Percentiles rank a stretch among this genome's conserved stretches.
Evolutionary conservation across 1,284 basidiomycete species (phyloP).

Genomic region (Leccinum solheimii): DNA sequence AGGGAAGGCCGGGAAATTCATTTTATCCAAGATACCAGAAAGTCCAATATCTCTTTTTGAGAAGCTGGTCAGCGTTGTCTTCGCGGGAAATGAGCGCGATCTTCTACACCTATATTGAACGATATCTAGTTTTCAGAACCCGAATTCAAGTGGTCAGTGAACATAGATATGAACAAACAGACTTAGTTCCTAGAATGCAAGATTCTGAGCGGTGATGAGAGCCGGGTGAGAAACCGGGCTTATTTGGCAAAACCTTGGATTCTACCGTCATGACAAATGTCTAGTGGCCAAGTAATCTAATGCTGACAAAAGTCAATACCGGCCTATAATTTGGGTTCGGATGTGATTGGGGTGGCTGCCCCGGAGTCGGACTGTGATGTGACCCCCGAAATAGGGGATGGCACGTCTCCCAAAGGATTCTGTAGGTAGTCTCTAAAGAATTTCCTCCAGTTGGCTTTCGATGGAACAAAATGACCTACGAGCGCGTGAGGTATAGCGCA

Average conservation of each 20-base stretch:
- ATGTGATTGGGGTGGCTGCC: conserved; percentile 20
- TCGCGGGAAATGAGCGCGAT: not conserved
- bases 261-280: not conserved
- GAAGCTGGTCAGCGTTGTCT: not conserved
- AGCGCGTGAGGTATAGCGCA: not conserved
- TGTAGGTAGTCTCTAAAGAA: conserved; percentile 60
- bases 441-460: conserved; percentile 69
- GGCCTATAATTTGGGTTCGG: conserved; percentile 7
- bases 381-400: conserved; percentile 22
- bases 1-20: conserved; percentile 1
- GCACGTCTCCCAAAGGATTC: conserved; percentile 32
- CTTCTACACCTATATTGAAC: not conserved
- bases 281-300: conserved; percentile 7
- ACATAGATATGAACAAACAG: not conserved
- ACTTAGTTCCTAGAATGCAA: not conserved
- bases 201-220: not conserved
- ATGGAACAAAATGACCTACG: conserved; percentile 78
- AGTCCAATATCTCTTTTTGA: not conserved
- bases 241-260: not conserved
- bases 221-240: not conserved
- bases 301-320: not conserved
- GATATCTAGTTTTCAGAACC: not conserved
- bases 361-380: conserved; percentile 25
- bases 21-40: not conserved
- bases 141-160: not conserved